Evolutionary conservation across 2,329 filamentous ascomycete genomes (phyloP), one percentile per base, ranked within the genome.

Genomic region (Coleophoma crateriformis): DNA sequence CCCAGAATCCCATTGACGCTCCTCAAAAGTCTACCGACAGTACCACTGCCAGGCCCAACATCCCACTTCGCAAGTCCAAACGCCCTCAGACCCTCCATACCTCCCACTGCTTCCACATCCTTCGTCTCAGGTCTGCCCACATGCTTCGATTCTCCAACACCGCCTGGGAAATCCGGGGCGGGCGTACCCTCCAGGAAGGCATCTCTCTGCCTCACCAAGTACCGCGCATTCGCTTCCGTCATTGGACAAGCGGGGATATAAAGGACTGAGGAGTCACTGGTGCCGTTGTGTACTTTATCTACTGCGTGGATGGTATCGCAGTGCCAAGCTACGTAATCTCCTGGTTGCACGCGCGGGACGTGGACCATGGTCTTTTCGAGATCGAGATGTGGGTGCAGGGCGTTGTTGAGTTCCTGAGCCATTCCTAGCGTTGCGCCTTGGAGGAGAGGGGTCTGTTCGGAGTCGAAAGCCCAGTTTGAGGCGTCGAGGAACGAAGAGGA

Each of bases 231-330:
- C 37, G 74, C 70, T 47, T 85, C 79, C 1, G 90, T 95, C 32
- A 90, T 75, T 0, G 91, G 90, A 48, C 88, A 94, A 0, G 88
- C 84, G 0, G 91, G 90, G 49, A 96, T 95, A 61, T 96, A 96
- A 52, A 96, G 62, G 0, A 96, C 91, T 58, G 85, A 90, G 0
- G 87, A 90, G 66, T 96, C 91, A 0, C 72, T 67, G 2, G 69
- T 74, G 1, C 91, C 92, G 1, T 67, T 68, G 64, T 96, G 91
- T 1, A 84, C 74, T 56, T 81, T 84, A 69, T 96, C 91, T 0
- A 96, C 91, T 0, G 89, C 81, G 64, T 96, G 91, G 12, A 57
- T 50, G 5, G 74, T 59, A 39, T 66, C 59, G 60, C 62, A 80
- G 74, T 78, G 62, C 87, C 87, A 78, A 58, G 81, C 73, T 2